A percentile compares a stretch with the other conserved stretches of the same genome.
Evolutionary conservation across 305 asterid species (phyloP).

Genomic region (Coffea humblotiana): DNA sequence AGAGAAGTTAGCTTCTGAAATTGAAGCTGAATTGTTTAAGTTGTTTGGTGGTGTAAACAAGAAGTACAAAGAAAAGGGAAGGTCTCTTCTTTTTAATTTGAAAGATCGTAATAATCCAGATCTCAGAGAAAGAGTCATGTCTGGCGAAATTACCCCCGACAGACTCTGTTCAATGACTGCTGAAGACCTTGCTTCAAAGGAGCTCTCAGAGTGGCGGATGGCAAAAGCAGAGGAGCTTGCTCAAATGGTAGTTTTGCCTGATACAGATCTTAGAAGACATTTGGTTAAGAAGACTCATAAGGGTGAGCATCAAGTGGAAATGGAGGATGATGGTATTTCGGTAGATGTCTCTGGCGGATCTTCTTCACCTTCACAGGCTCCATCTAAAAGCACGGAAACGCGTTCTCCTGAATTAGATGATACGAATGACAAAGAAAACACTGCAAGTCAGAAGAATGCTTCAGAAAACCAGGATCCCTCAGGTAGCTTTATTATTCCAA

Average conservation of each 20-base stretch:
- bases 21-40: slow-evolving; percentile 80
- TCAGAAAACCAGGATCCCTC: slow-evolving; percentile 57
- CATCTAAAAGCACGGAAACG: slow-evolving; percentile 35
- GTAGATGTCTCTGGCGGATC: slow-evolving; percentile 74
- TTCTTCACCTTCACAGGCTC: slow-evolving; percentile 40
- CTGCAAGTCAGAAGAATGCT: slow-evolving; percentile 34
- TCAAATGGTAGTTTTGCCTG: slow-evolving; percentile 91
- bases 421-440: slow-evolving; percentile 40
- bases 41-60: slow-evolving; percentile 89
- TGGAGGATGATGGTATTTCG: slow-evolving; percentile 58
- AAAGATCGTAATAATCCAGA: slow-evolving; percentile 95
- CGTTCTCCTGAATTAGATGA: slow-evolving; percentile 42
- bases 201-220: slow-evolving; percentile 93
- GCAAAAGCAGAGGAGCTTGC: slow-evolving; percentile 96
- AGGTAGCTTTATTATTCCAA: slow-evolving; percentile 69
- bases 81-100: slow-evolving; percentile 66
- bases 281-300: slow-evolving; percentile 94
- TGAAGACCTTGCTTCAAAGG: slow-evolving; percentile 99
- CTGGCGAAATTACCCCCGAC: slow-evolving; percentile 83
- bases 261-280: slow-evolving; percentile 77
- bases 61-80: slow-evolving; percentile 91
- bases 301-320: slow-evolving; percentile 92
- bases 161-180: slow-evolving; percentile 93
- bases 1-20: slow-evolving; percentile 52
- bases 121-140: slow-evolving; percentile 80